A percentile compares a stretch with the other conserved stretches of the same genome.
Evolutionary conservation across 2,329 filamentous ascomycete species (phyloP).

Genomic region (Fusarium burgessii): DNA sequence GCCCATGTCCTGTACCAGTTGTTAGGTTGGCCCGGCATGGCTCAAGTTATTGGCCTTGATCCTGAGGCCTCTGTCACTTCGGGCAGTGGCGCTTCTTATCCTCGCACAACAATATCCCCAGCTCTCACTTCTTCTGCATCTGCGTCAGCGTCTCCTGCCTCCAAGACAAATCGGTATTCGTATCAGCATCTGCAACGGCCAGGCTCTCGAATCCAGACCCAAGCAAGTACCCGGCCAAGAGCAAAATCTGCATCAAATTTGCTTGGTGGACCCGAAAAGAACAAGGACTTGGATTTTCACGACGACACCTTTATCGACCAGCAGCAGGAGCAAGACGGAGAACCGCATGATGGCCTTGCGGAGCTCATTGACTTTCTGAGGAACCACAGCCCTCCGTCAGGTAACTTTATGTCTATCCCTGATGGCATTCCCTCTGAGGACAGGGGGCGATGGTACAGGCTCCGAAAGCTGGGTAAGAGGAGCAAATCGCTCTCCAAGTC

Average conservation of each 20-base stretch:
- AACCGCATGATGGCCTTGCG: conserved; percentile 47
- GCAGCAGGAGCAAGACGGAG: conserved; percentile 24
- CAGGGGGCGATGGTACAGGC: conserved; percentile 56
- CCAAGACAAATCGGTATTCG: conserved; percentile 11
- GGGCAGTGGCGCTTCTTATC: conserved; percentile 37
- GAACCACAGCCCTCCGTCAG: conserved; percentile 60
- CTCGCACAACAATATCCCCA: conserved; percentile 32
- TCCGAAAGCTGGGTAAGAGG: conserved; percentile 56
- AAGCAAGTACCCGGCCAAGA: conserved; percentile 39
- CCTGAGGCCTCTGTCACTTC: conserved; percentile 39
- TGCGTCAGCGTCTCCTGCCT: conserved; percentile 7
- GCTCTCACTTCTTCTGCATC: conserved; percentile 18
- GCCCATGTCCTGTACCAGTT: conserved; percentile 27
- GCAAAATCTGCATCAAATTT: conserved; percentile 44
- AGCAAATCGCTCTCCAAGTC: conserved; percentile 52
- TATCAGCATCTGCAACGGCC: conserved; percentile 11
- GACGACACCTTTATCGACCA: conserved; percentile 38
- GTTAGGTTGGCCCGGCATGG: conserved; percentile 40
- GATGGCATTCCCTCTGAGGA: conserved; percentile 48
- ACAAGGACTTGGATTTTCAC: conserved; percentile 35
- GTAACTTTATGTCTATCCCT: conserved; percentile 63
- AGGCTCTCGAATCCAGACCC: conserved; percentile 1
- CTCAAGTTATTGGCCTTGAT: conserved; percentile 37
- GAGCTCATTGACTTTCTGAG: conserved; percentile 63
- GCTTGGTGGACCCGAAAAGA: conserved; percentile 20